phyloP scores from a whole-genome alignment of 306 rosid genomes.

The Dryas octopetala region DNA sequence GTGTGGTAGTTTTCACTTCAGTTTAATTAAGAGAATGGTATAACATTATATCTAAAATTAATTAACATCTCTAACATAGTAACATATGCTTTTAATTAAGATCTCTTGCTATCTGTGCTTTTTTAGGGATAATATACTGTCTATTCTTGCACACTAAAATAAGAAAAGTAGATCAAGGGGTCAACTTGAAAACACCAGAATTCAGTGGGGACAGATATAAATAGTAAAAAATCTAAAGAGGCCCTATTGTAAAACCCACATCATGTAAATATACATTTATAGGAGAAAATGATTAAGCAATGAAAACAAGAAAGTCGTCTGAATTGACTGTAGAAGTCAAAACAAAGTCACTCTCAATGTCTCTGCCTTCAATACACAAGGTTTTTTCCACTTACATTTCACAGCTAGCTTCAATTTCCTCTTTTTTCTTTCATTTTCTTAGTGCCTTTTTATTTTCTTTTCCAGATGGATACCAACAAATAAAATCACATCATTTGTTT shows the following conservation, averaged over 20 bases:
- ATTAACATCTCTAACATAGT: no score
- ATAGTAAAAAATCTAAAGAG: background rate
- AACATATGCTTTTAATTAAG: no score
- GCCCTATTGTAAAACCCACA: slow-evolving; percentile 4
- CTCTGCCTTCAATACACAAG: slow-evolving; percentile 30
- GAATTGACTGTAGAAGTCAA: slow-evolving; percentile 57
- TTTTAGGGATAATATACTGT: no score
- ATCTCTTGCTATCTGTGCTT: no score
- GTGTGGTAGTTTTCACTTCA: no score
- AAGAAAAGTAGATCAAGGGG: background rate
- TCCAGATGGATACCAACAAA: background rate
- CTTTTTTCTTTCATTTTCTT: background rate
- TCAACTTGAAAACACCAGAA: background rate
- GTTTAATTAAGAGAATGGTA: no score
- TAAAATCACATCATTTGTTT: background rate
- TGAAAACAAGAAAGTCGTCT: slow-evolving; percentile 29
- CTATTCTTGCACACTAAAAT: no score
- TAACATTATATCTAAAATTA: no score
- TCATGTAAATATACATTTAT: background rate
- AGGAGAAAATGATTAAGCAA: slow-evolving; percentile 27
- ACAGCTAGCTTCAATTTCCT: background rate
- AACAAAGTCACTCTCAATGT: slow-evolving; percentile 50
- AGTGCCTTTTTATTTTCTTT: background rate
- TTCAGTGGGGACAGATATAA: background rate
- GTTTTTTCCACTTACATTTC: slow-evolving; percentile 9